phyloP scores from a whole-genome alignment of 2,329 filamentous ascomycete species.

The Microcyclospora tardicrescens region DNA sequence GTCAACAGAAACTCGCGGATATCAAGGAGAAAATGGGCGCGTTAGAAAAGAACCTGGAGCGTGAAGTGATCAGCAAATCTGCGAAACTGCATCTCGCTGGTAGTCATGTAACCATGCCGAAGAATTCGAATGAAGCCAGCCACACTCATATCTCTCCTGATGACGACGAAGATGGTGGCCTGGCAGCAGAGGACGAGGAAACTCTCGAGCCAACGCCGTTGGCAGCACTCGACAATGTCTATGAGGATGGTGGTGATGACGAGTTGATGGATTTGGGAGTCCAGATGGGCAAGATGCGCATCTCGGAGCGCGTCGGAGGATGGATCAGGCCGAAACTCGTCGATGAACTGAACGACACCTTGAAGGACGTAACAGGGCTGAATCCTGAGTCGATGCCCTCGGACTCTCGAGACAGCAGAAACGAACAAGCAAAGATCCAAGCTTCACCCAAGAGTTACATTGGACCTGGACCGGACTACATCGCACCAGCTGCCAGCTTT shows the following conservation, averaged over 20 bases:
- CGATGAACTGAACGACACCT: constrained; percentile 45
- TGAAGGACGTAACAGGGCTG: constrained; percentile 18
- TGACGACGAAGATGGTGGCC: constrained; percentile 43
- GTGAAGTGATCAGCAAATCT: constrained; percentile 45
- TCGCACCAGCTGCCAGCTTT: constrained; percentile 54
- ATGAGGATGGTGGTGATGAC: constrained; percentile 49
- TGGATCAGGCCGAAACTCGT: constrained; percentile 56
- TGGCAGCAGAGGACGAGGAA: constrained; percentile 40
- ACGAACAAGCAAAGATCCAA: constrained; percentile 9
- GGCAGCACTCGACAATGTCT: constrained; percentile 52
- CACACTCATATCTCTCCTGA: constrained; percentile 33
- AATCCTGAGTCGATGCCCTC: constrained; percentile 8
- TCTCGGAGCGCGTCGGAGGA: constrained; percentile 63
- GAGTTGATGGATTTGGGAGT: constrained; percentile 62
- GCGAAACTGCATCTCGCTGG: constrained; percentile 14
- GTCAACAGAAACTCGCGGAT: constrained; percentile 57
- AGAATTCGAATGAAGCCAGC: constrained; percentile 3
- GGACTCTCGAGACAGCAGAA: constrained; percentile 11
- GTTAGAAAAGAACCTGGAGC: constrained; percentile 55
- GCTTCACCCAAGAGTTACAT: constrained; percentile 38
- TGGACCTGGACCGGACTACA: constrained; percentile 51
- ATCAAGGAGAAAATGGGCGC: constrained; percentile 69
- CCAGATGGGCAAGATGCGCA: constrained; percentile 55
- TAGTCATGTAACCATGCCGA: constrained; percentile 10
- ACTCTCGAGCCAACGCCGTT: constrained; percentile 50